These are phyloP conservation scores for Populus tomentosa DNA, from an alignment of 441 rosid genomes.

Conservation along the genomic window DNA sequence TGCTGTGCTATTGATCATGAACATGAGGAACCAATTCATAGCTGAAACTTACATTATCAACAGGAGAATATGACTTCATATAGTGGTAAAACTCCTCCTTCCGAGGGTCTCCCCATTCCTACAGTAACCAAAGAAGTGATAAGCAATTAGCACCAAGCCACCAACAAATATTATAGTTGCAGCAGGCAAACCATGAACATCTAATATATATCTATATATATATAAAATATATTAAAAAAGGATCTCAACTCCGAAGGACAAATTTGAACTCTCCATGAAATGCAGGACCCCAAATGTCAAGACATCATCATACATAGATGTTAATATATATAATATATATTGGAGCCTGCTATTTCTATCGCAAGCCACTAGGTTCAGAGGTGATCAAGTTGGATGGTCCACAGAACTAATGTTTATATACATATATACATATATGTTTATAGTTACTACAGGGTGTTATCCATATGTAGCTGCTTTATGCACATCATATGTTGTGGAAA, in stretches of 20 bases:
- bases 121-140: constrained; percentile 20
- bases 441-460: too few species aligned
- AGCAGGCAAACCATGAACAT: not conserved
- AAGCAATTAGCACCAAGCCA: not conserved
- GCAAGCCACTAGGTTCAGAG: not conserved
- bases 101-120: constrained; percentile 99
- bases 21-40: constrained; percentile 6
- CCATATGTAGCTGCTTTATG: not conserved
- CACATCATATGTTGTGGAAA: not conserved
- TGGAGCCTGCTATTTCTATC: not conserved
- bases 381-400: not conserved
- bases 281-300: too few species aligned
- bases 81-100: constrained; percentile 77
- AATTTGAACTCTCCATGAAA: too few species aligned
- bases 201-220: not conserved
- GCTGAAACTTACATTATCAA: constrained; percentile 62
- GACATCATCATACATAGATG: too few species aligned
- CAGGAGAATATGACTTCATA: constrained; percentile 94
- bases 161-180: not conserved
- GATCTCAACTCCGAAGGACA: too few species aligned
- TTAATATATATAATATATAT: too few species aligned
- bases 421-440: too few species aligned
- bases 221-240: too few species aligned
- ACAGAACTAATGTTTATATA: not conserved
- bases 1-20: not conserved